A percentile compares a stretch with the other conserved stretches of the same genome.
These are phyloP conservation scores for Orychophragmus violaceus DNA, from an alignment of 345 rosid species.

Conservation along the genomic window DNA sequence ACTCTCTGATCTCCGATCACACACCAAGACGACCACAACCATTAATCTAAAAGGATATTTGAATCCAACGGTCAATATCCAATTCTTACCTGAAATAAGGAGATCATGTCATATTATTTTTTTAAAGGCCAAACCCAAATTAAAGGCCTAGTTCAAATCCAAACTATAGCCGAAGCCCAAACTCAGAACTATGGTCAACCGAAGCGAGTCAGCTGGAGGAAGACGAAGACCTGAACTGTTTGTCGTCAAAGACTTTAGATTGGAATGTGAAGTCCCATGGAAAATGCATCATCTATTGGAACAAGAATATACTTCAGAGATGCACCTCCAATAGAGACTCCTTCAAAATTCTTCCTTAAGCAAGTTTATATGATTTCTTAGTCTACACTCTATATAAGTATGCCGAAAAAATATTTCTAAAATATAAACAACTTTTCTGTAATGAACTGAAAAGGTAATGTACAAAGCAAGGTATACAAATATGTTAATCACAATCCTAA, in stretches of 20 bases:
- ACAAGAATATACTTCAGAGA: not conserved
- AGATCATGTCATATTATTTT: no score
- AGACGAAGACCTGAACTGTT: not conserved
- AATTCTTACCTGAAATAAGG: no score
- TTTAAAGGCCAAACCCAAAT: not conserved
- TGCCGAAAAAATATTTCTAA: not conserved
- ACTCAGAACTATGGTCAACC: not conserved
- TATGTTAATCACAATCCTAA: no score
- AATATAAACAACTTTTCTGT: no score
- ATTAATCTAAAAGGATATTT: no score
- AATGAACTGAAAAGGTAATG: no score
- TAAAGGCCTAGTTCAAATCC: not conserved
- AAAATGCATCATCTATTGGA: not conserved
- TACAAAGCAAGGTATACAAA: no score
- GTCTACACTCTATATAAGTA: not conserved
- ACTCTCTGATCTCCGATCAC: no score
- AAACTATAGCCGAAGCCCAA: not conserved
- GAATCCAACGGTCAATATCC: no score
- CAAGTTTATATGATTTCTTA: not conserved
- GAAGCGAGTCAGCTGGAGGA: not conserved
- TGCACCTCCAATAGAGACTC: not conserved
- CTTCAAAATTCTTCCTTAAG: not conserved
- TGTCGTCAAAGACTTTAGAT: not conserved
- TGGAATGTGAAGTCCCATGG: not conserved
- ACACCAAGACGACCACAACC: no score